Conservation (phyloP, 108 stramenopile genomes). For the Heterococcus sp. region DNA sequence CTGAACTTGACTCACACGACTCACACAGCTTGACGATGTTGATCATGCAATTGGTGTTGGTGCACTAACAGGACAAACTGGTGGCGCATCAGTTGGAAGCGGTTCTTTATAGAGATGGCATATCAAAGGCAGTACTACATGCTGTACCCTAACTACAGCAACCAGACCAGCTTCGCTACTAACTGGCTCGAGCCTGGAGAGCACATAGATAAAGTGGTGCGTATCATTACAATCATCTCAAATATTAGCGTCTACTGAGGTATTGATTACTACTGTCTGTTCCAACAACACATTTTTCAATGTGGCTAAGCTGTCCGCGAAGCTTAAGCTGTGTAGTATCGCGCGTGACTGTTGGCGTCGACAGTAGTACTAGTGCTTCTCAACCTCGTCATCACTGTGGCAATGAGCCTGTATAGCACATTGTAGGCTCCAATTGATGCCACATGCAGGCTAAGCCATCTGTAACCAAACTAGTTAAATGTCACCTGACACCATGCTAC, state of each 20-base stretch:
- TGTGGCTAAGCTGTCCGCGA: neutral
- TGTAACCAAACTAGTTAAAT: no score
- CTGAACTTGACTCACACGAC: no score
- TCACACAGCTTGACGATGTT: no score
- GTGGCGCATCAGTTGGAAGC: constrained; percentile 36
- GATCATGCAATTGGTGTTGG: no score
- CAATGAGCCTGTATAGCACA: no score
- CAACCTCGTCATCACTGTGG: no score
- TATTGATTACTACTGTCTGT: neutral
- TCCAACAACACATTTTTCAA: neutral
- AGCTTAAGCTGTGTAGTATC: neutral
- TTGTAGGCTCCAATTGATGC: no score
- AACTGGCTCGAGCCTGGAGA: constrained; percentile 26
- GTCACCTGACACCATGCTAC: no score
- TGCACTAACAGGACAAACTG: constrained; percentile 32
- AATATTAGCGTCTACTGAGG: neutral
- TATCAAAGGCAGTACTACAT: constrained; percentile 30
- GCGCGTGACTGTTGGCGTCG: no score
- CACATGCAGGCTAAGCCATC: no score
- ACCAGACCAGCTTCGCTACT: constrained; percentile 36
- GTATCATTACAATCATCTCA: neutral
- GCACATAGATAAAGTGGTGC: neutral
- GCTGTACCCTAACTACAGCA: constrained; percentile 42
- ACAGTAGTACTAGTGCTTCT: neutral
- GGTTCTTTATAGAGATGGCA: constrained; percentile 43